A percentile compares a stretch with the other conserved stretches of the same genome.
These are phyloP conservation scores for Brassica carinata DNA, from an alignment of 345 rosid genomes.

Conservation along the genomic window DNA sequence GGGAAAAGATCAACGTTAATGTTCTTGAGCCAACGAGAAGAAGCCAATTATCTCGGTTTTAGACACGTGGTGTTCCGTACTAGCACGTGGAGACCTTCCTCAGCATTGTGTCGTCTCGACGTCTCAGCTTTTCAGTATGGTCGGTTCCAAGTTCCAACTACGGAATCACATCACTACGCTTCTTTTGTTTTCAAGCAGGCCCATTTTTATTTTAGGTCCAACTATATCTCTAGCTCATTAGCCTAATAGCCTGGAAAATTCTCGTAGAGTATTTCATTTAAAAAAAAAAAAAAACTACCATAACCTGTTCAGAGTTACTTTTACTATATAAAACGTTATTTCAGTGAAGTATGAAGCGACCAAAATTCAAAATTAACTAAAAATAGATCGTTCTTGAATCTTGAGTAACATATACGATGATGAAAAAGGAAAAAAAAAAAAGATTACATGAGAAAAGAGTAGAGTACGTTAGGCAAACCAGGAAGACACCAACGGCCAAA, in stretches of 20 bases:
- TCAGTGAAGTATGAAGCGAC: conserved; percentile 9
- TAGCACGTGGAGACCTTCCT: conserved; percentile 29
- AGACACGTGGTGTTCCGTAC: conserved; percentile 8
- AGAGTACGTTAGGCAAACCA: conserved; percentile 78
- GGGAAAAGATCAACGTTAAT: conserved; percentile 1
- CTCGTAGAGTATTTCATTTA: neutral
- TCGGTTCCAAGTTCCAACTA: neutral
- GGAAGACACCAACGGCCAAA: conserved; percentile 97
- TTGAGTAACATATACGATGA: conserved; percentile 11
- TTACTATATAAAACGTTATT: neutral
- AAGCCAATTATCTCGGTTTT: neutral
- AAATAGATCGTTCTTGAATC: neutral
- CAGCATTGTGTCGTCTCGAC: neutral
- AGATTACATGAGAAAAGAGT: conserved; percentile 49
- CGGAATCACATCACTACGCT: neutral
- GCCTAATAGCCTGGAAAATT: neutral
- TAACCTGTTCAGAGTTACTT: neutral
- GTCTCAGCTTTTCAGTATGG: neutral
- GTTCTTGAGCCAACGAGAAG: neutral
- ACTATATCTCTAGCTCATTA: neutral
- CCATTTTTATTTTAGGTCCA: neutral
- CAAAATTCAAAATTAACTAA: conserved; percentile 4
- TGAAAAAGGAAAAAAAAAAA: neutral
- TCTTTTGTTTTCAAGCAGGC: neutral
- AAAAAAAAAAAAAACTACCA: neutral